Evolutionary conservation across 1,284 basidiomycete genomes (phyloP).

Genomic region (Meripilus lineatus): DNA sequence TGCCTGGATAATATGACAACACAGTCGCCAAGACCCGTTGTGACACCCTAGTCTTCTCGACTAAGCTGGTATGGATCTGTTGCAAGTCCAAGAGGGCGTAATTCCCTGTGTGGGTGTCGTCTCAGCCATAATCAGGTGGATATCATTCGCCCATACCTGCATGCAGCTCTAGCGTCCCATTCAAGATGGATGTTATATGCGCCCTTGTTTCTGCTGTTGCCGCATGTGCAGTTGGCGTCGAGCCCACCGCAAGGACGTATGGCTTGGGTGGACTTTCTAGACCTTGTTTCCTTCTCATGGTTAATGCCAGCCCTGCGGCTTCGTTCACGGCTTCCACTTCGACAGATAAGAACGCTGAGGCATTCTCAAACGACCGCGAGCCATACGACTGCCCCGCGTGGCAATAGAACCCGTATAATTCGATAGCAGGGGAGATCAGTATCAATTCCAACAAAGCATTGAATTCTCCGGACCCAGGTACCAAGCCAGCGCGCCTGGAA

Average conservation of each 20-base stretch:
- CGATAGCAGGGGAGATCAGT: slow-evolving; percentile 49
- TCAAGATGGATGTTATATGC: slow-evolving; percentile 42
- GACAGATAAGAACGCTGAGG: slow-evolving; percentile 59
- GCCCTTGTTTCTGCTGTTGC: slow-evolving; percentile 50
- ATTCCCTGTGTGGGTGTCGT: slow-evolving; percentile 45
- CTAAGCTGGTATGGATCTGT: slow-evolving; percentile 71
- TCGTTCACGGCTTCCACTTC: slow-evolving; percentile 71
- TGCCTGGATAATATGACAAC: slow-evolving; percentile 71
- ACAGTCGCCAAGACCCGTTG: slow-evolving; percentile 71
- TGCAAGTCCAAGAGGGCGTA: slow-evolving; percentile 85
- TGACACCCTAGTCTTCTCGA: slow-evolving; percentile 53
- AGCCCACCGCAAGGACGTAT: slow-evolving; percentile 76
- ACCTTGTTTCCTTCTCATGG: slow-evolving; percentile 33
- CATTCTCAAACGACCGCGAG: slow-evolving; percentile 60
- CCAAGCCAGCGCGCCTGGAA: slow-evolving; percentile 78
- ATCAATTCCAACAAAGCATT: slow-evolving; percentile 43
- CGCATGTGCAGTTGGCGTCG: slow-evolving; percentile 83
- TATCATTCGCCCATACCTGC: slow-evolving; percentile 44
- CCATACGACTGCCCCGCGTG: slow-evolving; percentile 78
- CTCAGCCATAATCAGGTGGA: neutral
- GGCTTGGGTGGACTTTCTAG: slow-evolving; percentile 33
- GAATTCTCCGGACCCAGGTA: slow-evolving; percentile 50
- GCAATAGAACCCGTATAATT: slow-evolving; percentile 80
- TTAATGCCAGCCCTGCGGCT: slow-evolving; percentile 58
- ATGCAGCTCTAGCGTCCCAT: slow-evolving; percentile 68